Conservation (phyloP, 495 filamentous ascomycete species). For the Neurospora sp. region DNA sequence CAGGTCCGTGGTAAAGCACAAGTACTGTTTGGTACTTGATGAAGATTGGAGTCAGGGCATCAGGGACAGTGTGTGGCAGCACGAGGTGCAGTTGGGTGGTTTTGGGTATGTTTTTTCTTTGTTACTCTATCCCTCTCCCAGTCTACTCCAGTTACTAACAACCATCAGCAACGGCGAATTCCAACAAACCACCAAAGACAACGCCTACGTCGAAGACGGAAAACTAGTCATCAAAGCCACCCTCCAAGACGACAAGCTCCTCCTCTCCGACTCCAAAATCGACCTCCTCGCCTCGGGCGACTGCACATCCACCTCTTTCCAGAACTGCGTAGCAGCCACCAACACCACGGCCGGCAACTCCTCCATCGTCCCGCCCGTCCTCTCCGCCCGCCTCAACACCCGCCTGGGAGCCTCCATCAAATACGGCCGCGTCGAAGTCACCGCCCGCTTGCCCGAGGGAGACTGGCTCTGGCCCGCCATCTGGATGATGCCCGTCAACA, state of each 20-base stretch:
- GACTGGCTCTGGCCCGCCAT: constrained; percentile 91
- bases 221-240: constrained; percentile 67
- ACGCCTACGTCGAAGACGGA: constrained; percentile 60
- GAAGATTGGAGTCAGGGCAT: constrained; percentile 59
- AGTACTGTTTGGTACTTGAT: constrained; percentile 61
- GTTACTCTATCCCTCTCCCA: too few relatives aligned
- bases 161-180: constrained; percentile 56
- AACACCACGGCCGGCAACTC: constrained; percentile 57
- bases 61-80: constrained; percentile 56
- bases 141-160: too few relatives aligned
- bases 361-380: constrained; percentile 67
- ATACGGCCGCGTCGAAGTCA: constrained; percentile 75
- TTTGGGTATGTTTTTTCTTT: constrained; percentile 49
- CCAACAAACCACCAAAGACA: constrained; percentile 62
- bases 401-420: constrained; percentile 58
- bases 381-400: constrained; percentile 68
- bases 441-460: constrained; percentile 59
- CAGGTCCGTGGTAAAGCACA: constrained; percentile 55
- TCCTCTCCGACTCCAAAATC: constrained; percentile 52
- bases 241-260: constrained; percentile 53
- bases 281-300: constrained; percentile 53
- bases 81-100: constrained; percentile 72
- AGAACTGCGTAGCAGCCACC: constrained; percentile 52
- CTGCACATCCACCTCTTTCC: constrained; percentile 48
- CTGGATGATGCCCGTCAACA: constrained; percentile 75